Evolutionary conservation across 495 filamentous ascomycete genomes (phyloP).

Genomic region (Annulohypoxylon maeteangense): DNA sequence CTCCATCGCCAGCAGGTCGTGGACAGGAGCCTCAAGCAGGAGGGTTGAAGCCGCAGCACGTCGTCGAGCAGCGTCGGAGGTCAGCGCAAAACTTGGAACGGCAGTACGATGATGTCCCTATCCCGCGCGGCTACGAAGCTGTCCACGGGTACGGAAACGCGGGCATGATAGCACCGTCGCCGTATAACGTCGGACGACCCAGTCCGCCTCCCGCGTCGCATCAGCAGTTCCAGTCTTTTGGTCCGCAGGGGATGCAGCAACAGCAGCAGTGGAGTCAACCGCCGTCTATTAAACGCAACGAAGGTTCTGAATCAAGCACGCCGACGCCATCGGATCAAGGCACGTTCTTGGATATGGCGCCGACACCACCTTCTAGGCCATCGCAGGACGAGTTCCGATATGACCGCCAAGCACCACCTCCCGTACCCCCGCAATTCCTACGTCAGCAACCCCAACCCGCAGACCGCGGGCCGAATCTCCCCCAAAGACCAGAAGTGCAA

Average conservation of each 20-base stretch:
- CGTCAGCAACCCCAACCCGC: neutral
- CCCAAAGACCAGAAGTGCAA: slow-evolving; percentile 12
- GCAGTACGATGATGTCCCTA: slow-evolving; percentile 58
- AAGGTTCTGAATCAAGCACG: slow-evolving; percentile 18
- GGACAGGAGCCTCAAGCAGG: slow-evolving; percentile 20
- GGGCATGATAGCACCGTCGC: slow-evolving; percentile 46
- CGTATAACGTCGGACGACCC: slow-evolving; percentile 50
- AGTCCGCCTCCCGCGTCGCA: slow-evolving; percentile 27
- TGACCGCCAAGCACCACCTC: slow-evolving; percentile 6
- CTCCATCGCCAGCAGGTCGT: slow-evolving; percentile 15
- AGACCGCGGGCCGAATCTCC: neutral
- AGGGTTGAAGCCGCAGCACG: slow-evolving; percentile 16
- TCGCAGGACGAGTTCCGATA: slow-evolving; percentile 4
- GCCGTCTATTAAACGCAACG: slow-evolving; percentile 20
- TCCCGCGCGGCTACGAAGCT: slow-evolving; percentile 57
- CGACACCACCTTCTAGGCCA: slow-evolving; percentile 25
- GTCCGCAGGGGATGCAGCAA: slow-evolving; percentile 15
- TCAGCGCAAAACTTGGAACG: slow-evolving; percentile 44
- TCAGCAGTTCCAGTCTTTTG: slow-evolving; percentile 28
- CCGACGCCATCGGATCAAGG: slow-evolving; percentile 37
- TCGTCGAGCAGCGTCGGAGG: slow-evolving; percentile 15
- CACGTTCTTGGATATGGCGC: slow-evolving; percentile 41
- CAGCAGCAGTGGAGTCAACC: slow-evolving; percentile 38
- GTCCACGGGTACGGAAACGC: slow-evolving; percentile 57
- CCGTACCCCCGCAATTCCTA: slow-evolving; percentile 1